phyloP scores from a whole-genome alignment of 2,329 filamentous ascomycete species.

The Fonsecaea pedrosoi region DNA sequence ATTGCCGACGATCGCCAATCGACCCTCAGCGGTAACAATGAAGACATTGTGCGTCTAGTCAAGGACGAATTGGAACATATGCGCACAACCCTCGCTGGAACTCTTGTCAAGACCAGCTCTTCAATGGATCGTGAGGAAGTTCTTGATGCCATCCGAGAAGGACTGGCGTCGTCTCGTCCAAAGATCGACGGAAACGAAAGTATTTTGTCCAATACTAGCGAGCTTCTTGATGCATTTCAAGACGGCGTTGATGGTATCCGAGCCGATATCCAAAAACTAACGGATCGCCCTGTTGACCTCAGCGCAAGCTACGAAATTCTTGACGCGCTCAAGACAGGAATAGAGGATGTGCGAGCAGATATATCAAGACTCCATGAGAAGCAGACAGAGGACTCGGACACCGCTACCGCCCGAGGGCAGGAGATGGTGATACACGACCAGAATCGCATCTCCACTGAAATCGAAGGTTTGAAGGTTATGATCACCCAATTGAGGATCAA shows the following conservation, averaged over 20 bases:
- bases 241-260: constrained; percentile 77
- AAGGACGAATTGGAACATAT: constrained; percentile 68
- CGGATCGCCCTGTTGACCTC: constrained; percentile 80
- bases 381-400: constrained; percentile 57
- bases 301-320: constrained; percentile 89
- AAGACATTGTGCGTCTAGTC: constrained; percentile 57
- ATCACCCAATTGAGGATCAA: constrained; percentile 84
- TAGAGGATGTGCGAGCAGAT: constrained; percentile 76
- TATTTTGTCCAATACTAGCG: constrained; percentile 60
- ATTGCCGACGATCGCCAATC: constrained; percentile 45
- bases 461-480: constrained; percentile 83
- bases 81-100: constrained; percentile 62
- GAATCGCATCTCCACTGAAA: constrained; percentile 67
- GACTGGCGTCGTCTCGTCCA: constrained; percentile 60
- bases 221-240: constrained; percentile 67
- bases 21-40: constrained; percentile 45
- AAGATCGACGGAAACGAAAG: constrained; percentile 64
- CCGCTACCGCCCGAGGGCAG: constrained; percentile 58
- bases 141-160: constrained; percentile 60
- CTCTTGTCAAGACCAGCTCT: constrained; percentile 55
- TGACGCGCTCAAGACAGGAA: constrained; percentile 81
- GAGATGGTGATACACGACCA: constrained; percentile 65
- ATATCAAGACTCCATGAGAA: constrained; percentile 76
- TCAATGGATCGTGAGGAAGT: constrained; percentile 68
- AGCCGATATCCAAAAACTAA: constrained; percentile 74